A percentile compares a stretch with the other conserved stretches of the same genome.
These are phyloP conservation scores for Lentinus tigrinus DNA, from an alignment of 768 basidiomycete species.

Conservation along the genomic window DNA sequence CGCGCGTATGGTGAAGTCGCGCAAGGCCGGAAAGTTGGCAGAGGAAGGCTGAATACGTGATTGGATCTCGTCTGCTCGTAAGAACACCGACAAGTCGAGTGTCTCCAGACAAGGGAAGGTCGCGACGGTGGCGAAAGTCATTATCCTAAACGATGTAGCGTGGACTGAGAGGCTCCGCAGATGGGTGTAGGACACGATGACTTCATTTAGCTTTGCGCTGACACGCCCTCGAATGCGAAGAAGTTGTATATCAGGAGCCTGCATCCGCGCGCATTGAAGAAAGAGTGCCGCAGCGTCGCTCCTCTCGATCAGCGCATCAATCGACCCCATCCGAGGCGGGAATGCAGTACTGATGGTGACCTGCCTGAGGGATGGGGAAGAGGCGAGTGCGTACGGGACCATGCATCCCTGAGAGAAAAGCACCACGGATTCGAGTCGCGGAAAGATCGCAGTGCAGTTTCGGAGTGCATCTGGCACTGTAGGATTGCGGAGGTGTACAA, in stretches of 20 bases:
- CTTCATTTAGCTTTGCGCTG: no score
- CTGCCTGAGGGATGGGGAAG: slow-evolving; percentile 1
- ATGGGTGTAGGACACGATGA: no score
- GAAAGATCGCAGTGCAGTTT: not conserved
- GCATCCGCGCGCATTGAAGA: not conserved
- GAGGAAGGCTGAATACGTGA: no score
- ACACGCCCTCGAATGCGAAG: no score
- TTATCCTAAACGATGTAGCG: slow-evolving; percentile 8
- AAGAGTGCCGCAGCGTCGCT: slow-evolving; percentile 3
- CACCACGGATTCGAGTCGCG: not conserved
- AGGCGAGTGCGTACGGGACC: not conserved
- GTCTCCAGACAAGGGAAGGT: slow-evolving; percentile 16
- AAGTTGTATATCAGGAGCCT: not conserved
- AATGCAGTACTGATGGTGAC: not conserved
- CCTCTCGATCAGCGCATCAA: not conserved
- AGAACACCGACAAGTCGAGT: slow-evolving; percentile 18
- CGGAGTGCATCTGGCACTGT: no score
- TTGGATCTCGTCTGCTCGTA: not conserved
- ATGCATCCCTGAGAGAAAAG: slow-evolving; percentile 5
- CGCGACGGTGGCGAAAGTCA: slow-evolving; percentile 18
- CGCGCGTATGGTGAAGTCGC: no score
- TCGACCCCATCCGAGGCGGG: not conserved
- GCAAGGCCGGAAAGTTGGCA: no score
- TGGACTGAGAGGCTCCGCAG: slow-evolving; percentile 10
- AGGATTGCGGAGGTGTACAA: not conserved